These are phyloP conservation scores for Phyllosticta ampelicida DNA, from an alignment of 2,329 filamentous ascomycete genomes.

Conservation along the genomic window DNA sequence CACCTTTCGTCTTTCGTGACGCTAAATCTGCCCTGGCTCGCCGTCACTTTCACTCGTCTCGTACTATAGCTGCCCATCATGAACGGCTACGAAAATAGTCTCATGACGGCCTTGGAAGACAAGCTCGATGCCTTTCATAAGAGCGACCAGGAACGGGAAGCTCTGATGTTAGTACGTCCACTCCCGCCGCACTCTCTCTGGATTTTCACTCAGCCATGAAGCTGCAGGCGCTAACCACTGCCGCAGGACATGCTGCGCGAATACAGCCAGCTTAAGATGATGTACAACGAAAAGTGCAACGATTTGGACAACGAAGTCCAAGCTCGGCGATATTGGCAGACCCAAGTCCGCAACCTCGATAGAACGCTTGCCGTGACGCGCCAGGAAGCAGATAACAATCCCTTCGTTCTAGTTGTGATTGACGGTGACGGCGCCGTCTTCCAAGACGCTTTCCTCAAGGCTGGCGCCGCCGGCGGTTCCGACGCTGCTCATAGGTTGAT, in stretches of 20 bases:
- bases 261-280: constrained; percentile 22
- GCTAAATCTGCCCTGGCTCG: background rate
- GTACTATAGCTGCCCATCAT: background rate
- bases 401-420: constrained; percentile 37
- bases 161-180: constrained; percentile 21
- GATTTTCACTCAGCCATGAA: background rate
- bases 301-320: constrained; percentile 28
- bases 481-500: constrained; percentile 36
- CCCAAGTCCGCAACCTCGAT: constrained; percentile 11
- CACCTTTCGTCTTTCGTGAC: background rate
- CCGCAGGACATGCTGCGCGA: constrained; percentile 19
- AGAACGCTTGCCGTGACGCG: background rate
- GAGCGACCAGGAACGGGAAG: constrained; percentile 27
- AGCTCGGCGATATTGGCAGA: constrained; percentile 25
- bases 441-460: constrained; percentile 32
- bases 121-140: constrained; percentile 25
- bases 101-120: constrained; percentile 4
- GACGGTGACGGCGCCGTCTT: constrained; percentile 42
- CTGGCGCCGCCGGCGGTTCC: constrained; percentile 34
- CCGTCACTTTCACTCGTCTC: too few relatives aligned
- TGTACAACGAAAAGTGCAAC: constrained; percentile 23
- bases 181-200: background rate
- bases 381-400: constrained; percentile 21
- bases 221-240: background rate
- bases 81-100: constrained; percentile 7